Base-by-base conservation (phyloP, 352 stramenopile genomes). In the Globisporangium spiculum region DNA sequence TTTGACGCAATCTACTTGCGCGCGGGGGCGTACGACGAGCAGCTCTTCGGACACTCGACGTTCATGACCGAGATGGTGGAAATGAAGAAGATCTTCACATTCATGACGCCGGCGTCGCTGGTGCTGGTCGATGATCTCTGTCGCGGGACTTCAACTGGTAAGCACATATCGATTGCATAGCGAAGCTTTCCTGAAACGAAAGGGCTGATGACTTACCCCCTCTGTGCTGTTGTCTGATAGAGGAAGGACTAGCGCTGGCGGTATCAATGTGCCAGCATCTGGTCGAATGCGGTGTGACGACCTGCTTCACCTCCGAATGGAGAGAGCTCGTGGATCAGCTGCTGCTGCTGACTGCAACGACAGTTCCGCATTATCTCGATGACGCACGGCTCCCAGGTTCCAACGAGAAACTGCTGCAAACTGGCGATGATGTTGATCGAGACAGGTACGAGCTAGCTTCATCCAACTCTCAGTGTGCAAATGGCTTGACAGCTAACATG, bases 61-160 rank as follows among this genome's bases (percentile, higher is more conserved):
- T 88, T 88, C 58, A 76, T 85, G 75, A 77, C 70, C 16, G 81
- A 88, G 44, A 89, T 88, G 81, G 66, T 75, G 4, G 70, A 84
- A n/a, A 71, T 88, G 63, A 70, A 52, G 4, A 54, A 59, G 60
- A 85, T 88, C 59, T 70, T 88, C 22, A 65, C 56, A 10, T 56
- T 52, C 9, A 78, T 74, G 56, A 81, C 76, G 12, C 41, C 48
- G 1, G 66, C 14, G 0, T 86, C 79, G 26, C 72, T 89, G 2
- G 69, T 88, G 20, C 46, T 89, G 41, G 70, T 89, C 24, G 79
- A 89, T 57, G 79, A 89, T 63, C 59, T 89, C 1, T 88, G 81
- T 41, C 75, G 78, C 48, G 81, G 81, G 14, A 89, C 72, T 44
- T 69, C 69, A 54, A 73, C 67, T 6, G 70, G 76, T 83, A 67